These are phyloP conservation scores for Sporothrix luriei DNA, from an alignment of 2,329 filamentous ascomycete genomes.

Conservation along the genomic window DNA sequence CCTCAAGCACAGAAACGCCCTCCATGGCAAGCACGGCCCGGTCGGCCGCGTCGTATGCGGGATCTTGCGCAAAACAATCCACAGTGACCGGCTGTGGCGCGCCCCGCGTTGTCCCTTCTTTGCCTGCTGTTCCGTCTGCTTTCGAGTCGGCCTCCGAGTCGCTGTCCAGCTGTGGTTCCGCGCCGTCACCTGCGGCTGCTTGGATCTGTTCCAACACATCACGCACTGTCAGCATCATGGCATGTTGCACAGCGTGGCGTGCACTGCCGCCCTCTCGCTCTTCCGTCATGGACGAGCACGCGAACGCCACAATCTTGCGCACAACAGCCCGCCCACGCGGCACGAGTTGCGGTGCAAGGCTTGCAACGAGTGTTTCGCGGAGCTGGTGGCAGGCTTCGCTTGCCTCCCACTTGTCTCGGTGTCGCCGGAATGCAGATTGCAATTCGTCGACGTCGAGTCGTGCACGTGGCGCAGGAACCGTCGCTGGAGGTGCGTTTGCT, in stretches of 20 bases:
- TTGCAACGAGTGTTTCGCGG: conserved; percentile 30
- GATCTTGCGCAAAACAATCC: conserved; percentile 39
- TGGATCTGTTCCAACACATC: conserved; percentile 33
- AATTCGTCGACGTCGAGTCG: conserved; percentile 25
- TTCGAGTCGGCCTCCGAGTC: conserved; percentile 6
- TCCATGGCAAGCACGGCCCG: conserved; percentile 35
- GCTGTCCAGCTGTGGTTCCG: neutral
- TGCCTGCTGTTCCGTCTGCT: neutral
- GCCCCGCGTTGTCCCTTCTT: neutral
- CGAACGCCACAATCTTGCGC: conserved; percentile 35
- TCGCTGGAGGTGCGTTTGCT: neutral
- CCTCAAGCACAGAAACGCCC: conserved; percentile 40
- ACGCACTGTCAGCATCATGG: conserved; percentile 35
- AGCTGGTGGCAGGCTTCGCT: conserved; percentile 32
- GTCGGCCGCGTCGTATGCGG: conserved; percentile 38
- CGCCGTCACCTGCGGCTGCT: neutral
- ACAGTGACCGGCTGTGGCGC: conserved; percentile 19
- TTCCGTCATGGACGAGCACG: conserved; percentile 33
- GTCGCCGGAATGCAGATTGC: conserved; percentile 5
- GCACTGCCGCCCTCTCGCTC: conserved; percentile 18
- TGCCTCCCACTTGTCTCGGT: conserved; percentile 33
- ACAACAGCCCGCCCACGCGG: conserved; percentile 26
- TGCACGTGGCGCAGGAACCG: neutral
- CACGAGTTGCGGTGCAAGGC: conserved; percentile 24
- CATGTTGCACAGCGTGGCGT: conserved; percentile 34